Evolutionary conservation across 228 moss, liverwort and hornwort genomes (phyloP), one percentile per base, ranked within the genome.

Genomic region (Sphagnum magellanicum): DNA sequence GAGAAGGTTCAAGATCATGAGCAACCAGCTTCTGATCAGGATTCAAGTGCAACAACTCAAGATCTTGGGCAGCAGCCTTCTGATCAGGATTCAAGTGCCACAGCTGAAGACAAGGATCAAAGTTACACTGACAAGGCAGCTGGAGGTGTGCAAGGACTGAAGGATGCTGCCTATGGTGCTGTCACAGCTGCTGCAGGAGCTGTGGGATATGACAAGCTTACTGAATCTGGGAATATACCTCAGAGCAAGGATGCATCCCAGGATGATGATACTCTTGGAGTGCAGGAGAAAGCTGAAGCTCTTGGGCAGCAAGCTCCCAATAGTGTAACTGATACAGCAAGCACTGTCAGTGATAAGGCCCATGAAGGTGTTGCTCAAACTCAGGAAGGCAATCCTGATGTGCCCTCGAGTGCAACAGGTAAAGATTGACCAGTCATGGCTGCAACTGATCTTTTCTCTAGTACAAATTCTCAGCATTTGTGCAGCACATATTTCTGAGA

Each of bases 121-220:
- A 76, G 76, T 2, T 83, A 69, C 57, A 83, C 83, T 0, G 52
- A 79, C 17, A 79, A 83, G 51, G 83, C 77, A 0, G 10, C 5
- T 14, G 61, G 5, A 13, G 11, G 77, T 0, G 77, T 65, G 0
- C 5, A n/a, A 1, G 49, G 68, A 0, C 74, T 66, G 14, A 81
- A 81, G 60, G 75, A 81, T 0, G 67, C 55, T 55, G 55, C 32
- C 32, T 55, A 55, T 8, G 8, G 55, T 3, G 0, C 55, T 8
- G 55, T 55, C 2, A 2, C 1, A 32, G 32, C 32, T 32, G 32
- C 32, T 32, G 32, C 32, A 32, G 32, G 32, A 32, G 32, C 32
- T 32, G 32, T 32, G 32, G 32, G 32, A 2, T 32, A 32, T 32
- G 32, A 32, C 32, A 32, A 32, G 32, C 32, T 32, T 32, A 32